phyloP scores from a whole-genome alignment of 1,284 basidiomycete genomes.

The Takashimella tepidaria region DNA sequence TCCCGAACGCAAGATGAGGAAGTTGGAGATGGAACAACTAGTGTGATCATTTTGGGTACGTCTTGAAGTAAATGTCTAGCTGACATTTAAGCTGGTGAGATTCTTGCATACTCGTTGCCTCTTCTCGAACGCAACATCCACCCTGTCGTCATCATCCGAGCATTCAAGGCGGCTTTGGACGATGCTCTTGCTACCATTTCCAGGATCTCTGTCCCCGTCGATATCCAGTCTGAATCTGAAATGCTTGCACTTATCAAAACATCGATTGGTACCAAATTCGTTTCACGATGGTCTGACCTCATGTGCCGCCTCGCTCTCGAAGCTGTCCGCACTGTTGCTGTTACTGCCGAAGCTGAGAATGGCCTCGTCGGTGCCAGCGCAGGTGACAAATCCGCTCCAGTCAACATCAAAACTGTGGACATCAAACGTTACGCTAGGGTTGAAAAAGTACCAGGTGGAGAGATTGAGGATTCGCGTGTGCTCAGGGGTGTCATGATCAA shows the following conservation, averaged over 20 bases:
- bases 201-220: constrained; percentile 80
- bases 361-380: constrained; percentile 47
- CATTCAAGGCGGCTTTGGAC: constrained; percentile 92
- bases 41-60: constrained; percentile 91
- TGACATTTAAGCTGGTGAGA: constrained; percentile 76
- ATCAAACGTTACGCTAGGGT: constrained; percentile 97
- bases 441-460: constrained; percentile 95
- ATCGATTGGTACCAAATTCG: constrained; percentile 98
- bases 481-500: constrained; percentile 92
- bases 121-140: constrained; percentile 95
- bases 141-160: constrained; percentile 97
- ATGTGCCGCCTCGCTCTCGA: constrained; percentile 95
- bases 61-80: constrained; percentile 6
- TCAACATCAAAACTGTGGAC: constrained; percentile 77
- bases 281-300: constrained; percentile 90
- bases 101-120: constrained; percentile 88
- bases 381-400: constrained; percentile 15
- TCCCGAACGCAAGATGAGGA: constrained; percentile 96
- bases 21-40: constrained; percentile 95
- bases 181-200: constrained; percentile 61
- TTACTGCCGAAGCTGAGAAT: constrained; percentile 50
- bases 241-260: constrained; percentile 98
- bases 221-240: constrained; percentile 76
- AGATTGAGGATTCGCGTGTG: constrained; percentile 88
- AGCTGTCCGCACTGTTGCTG: constrained; percentile 77